Percentiles rank a stretch among this genome's conserved stretches.
phyloP scores from a whole-genome alignment of 139 green algal species.

The Pycnococcus provasolii region DNA sequence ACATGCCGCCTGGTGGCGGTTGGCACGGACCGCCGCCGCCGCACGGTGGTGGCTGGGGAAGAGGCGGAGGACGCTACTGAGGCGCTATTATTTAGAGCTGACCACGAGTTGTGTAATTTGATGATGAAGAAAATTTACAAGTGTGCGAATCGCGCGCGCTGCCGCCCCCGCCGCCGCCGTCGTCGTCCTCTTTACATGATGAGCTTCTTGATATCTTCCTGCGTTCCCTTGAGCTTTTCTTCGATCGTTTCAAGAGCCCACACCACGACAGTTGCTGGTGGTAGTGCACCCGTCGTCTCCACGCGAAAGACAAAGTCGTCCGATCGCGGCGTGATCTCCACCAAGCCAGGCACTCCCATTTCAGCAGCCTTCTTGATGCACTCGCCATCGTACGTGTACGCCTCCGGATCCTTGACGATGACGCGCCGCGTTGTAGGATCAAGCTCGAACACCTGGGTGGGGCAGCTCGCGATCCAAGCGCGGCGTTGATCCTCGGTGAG shows the following conservation, averaged over 20 bases:
- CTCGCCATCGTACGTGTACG: slow-evolving; percentile 78
- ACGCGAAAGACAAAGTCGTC: slow-evolving; percentile 86
- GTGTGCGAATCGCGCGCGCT: too few relatives aligned
- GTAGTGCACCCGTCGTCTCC: slow-evolving; percentile 68
- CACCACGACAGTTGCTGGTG: slow-evolving; percentile 51
- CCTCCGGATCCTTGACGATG: slow-evolving; percentile 25
- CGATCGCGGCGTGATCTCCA: slow-evolving; percentile 56
- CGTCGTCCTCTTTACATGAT: too few relatives aligned
- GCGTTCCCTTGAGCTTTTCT: slow-evolving; percentile 41
- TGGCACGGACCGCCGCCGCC: too few relatives aligned
- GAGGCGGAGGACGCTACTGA: too few relatives aligned
- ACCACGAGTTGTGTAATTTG: too few relatives aligned
- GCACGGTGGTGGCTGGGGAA: too few relatives aligned
- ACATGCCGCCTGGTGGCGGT: too few relatives aligned
- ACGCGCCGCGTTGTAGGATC: slow-evolving; percentile 47
- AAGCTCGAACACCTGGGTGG: slow-evolving; percentile 61
- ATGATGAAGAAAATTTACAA: too few relatives aligned
- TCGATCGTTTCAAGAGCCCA: slow-evolving; percentile 54
- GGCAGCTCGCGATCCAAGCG: slow-evolving; percentile 43
- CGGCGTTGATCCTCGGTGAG: slow-evolving; percentile 61
- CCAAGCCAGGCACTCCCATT: slow-evolving; percentile 62
- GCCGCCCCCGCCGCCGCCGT: too few relatives aligned
- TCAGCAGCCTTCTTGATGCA: slow-evolving; percentile 62
- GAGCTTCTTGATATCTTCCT: not conserved
- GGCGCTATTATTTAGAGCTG: too few relatives aligned